Evolutionary conservation across 148 eudicot genomes (phyloP).

Genomic region (Pouteria glomerata): DNA sequence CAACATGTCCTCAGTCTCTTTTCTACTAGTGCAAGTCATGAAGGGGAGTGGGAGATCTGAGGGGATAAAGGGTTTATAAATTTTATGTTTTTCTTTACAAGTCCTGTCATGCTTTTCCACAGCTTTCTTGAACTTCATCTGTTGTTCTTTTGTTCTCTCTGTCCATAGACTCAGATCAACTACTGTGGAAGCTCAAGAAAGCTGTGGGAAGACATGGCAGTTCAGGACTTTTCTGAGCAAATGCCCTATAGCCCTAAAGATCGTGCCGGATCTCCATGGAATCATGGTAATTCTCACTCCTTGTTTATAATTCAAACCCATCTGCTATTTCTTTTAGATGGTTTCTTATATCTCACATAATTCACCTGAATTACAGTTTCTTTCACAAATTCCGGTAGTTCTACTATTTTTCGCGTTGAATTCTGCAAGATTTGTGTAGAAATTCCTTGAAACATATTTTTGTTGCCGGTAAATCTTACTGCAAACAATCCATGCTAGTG

Average conservation of each 20-base stretch:
- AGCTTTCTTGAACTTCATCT: conserved; percentile 83
- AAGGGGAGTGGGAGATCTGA: not conserved
- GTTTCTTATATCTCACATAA: not conserved
- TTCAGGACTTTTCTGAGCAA: conserved; percentile 28
- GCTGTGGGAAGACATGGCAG: conserved; percentile 72
- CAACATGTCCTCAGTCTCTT: not conserved
- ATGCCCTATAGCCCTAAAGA: not conserved
- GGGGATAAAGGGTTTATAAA: not conserved
- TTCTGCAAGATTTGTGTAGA: not conserved
- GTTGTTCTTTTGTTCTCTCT: not conserved
- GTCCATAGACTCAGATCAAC: not conserved
- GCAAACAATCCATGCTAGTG: not conserved
- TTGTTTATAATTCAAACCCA: conserved; percentile 3
- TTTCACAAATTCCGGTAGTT: not conserved
- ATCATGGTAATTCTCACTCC: conserved; percentile 10
- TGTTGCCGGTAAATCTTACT: not conserved
- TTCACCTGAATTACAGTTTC: conserved; percentile 5
- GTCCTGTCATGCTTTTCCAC: conserved; percentile 80
- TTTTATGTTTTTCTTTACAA: not conserved
- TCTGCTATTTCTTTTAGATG: not conserved
- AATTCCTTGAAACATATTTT: not conserved
- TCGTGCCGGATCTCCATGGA: not conserved
- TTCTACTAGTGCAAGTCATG: not conserved
- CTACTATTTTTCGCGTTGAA: not conserved
- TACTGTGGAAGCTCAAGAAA: conserved; percentile 53